phyloP scores from a whole-genome alignment of 2,329 filamentous ascomycete genomes.

The Cercospora citrullina region DNA sequence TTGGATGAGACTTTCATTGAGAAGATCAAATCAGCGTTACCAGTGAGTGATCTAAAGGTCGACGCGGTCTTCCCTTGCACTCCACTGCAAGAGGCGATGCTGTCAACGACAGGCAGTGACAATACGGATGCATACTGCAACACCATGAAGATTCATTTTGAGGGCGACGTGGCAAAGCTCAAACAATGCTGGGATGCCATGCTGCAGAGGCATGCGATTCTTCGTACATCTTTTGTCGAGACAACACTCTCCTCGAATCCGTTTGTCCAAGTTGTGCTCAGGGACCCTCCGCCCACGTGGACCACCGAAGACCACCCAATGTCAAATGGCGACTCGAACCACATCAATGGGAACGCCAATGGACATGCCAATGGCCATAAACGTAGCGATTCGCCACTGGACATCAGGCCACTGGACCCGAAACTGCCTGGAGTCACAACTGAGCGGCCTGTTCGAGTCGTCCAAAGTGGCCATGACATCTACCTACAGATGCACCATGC shows the following conservation, averaged over 20 bases:
- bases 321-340: neutral
- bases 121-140: conserved; percentile 67
- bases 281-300: conserved; percentile 49
- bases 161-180: conserved; percentile 53
- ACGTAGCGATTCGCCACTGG: neutral
- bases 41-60: conserved; percentile 37
- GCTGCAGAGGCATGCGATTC: conserved; percentile 67
- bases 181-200: conserved; percentile 63
- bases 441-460: conserved; percentile 16
- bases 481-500: conserved; percentile 71
- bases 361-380: conserved; percentile 9
- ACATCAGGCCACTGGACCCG: neutral
- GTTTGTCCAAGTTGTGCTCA: conserved; percentile 71
- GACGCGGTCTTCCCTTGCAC: conserved; percentile 74
- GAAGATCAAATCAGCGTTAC: conserved; percentile 1
- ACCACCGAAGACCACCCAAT: conserved; percentile 6
- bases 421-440: conserved; percentile 16
- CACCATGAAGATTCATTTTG: conserved; percentile 64
- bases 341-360: conserved; percentile 5
- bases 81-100: conserved; percentile 84
- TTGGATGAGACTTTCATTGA: conserved; percentile 16
- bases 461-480: conserved; percentile 31
- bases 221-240: conserved; percentile 72
- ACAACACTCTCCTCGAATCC: conserved; percentile 63
- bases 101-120: conserved; percentile 57